phyloP scores from a whole-genome alignment of 345 rosid species.

The Gossypium herbaceum region DNA sequence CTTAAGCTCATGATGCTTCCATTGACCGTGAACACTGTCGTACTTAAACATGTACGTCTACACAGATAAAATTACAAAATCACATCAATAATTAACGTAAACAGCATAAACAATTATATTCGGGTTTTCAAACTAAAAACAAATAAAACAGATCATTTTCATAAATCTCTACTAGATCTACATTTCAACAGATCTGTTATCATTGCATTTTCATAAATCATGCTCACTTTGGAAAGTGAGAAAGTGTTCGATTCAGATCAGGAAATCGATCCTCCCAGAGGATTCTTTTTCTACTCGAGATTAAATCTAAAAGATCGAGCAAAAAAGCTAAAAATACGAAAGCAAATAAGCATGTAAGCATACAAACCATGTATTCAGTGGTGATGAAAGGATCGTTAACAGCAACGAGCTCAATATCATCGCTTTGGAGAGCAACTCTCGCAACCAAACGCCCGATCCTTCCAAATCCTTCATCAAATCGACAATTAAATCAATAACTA shows the following conservation, averaged over 20 bases:
- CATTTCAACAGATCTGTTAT: not conserved
- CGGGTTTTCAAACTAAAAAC: not conserved
- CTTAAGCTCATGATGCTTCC: slow-evolving; percentile 58
- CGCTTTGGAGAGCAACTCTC: slow-evolving; percentile 61
- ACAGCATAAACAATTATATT: not conserved
- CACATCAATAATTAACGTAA: not conserved
- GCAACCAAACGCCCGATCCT: slow-evolving; percentile 76
- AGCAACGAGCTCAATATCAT: slow-evolving; percentile 70
- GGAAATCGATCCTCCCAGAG: not conserved
- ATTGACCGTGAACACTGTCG: slow-evolving; percentile 61
- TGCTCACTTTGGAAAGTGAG: not conserved
- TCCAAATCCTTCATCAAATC: slow-evolving; percentile 47
- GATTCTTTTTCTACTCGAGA: not conserved
- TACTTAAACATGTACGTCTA: slow-evolving; percentile 65
- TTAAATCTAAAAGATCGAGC: not conserved
- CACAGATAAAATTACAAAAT: not conserved
- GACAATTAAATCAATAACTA: not conserved
- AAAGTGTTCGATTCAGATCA: not conserved
- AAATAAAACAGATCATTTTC: not conserved
- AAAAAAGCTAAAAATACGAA: not conserved
- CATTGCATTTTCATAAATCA: not conserved
- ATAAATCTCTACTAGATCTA: not conserved
- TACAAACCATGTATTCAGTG: slow-evolving; percentile 60
- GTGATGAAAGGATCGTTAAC: slow-evolving; percentile 75
- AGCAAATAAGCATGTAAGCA: not conserved